These are phyloP conservation scores for Rhizophagus sp. DNA, from an alignment of 192 early-diverging fungal genomes.

Conservation along the genomic window DNA sequence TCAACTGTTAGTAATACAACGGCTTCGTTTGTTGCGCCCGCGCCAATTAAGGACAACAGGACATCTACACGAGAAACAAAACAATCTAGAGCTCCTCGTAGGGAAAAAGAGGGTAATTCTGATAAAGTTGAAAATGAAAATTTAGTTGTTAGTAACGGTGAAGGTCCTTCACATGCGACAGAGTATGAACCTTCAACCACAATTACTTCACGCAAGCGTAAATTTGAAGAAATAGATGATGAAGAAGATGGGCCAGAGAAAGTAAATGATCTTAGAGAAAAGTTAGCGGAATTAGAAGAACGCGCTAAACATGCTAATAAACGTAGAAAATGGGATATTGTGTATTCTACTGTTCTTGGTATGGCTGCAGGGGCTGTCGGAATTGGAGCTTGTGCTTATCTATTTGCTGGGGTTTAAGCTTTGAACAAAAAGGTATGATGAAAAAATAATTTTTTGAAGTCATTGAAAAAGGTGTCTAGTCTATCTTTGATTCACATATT, in stretches of 20 bases:
- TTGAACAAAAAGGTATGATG: no score
- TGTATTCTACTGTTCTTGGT: neutral
- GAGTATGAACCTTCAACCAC: no score
- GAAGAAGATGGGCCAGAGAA: neutral
- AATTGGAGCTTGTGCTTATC: neutral
- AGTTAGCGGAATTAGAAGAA: slow-evolving; percentile 6
- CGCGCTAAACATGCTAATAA: neutral
- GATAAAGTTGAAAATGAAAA: neutral
- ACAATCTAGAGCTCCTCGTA: neutral
- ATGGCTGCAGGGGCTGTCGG: slow-evolving; percentile 5
- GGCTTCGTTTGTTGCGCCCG: neutral
- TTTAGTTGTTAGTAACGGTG: neutral
- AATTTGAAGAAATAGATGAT: slow-evolving; percentile 1
- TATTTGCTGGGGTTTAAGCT: neutral
- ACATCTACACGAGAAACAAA: neutral
- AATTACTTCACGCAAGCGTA: neutral
- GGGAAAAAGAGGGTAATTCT: no score
- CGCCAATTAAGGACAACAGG: neutral
- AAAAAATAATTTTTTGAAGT: no score
- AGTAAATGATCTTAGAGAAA: neutral
- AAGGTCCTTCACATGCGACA: slow-evolving; percentile 3
- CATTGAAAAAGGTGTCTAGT: no score
- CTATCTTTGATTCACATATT: no score
- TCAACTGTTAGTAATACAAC: neutral
- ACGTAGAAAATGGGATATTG: slow-evolving; percentile 11